Conservation (phyloP, 129 eudicot species). For the Pseudognaphalium luteoalbum region DNA sequence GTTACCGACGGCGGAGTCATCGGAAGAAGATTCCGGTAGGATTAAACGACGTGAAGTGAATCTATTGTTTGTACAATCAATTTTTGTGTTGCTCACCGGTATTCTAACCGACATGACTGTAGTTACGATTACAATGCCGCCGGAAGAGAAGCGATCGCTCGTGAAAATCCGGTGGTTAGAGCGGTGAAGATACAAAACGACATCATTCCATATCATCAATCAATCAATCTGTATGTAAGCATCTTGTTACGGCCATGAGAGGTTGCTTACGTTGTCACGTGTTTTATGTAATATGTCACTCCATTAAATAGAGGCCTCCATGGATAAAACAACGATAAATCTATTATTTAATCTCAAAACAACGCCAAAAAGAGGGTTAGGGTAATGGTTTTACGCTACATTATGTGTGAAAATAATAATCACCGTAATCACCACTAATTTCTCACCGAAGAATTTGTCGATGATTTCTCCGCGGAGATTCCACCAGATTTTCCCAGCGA, state of each 20-base stretch:
- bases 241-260: constrained; percentile 18
- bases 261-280: constrained; percentile 36
- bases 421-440: too few relatives aligned
- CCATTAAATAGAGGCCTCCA: too few relatives aligned
- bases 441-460: too few relatives aligned
- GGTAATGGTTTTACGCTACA: too few relatives aligned
- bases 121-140: constrained; percentile 82
- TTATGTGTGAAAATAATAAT: too few relatives aligned
- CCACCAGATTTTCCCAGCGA: too few relatives aligned
- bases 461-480: too few relatives aligned
- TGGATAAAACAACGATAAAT: too few relatives aligned
- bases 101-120: constrained; percentile 28
- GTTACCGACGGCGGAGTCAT: neutral
- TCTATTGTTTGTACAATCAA: constrained; percentile 77
- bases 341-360: too few relatives aligned
- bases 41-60: constrained; percentile 48
- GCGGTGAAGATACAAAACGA: constrained; percentile 57
- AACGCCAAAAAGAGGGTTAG: too few relatives aligned
- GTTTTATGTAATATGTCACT: too few relatives aligned
- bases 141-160: constrained; percentile 81
- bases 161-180: constrained; percentile 80
- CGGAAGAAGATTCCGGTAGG: constrained; percentile 14
- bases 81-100: constrained; percentile 74
- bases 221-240: constrained; percentile 23
- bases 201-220: constrained; percentile 26